These are phyloP conservation scores for Chalciporus piperatus DNA, from an alignment of 768 basidiomycete species.

Conservation along the genomic window DNA sequence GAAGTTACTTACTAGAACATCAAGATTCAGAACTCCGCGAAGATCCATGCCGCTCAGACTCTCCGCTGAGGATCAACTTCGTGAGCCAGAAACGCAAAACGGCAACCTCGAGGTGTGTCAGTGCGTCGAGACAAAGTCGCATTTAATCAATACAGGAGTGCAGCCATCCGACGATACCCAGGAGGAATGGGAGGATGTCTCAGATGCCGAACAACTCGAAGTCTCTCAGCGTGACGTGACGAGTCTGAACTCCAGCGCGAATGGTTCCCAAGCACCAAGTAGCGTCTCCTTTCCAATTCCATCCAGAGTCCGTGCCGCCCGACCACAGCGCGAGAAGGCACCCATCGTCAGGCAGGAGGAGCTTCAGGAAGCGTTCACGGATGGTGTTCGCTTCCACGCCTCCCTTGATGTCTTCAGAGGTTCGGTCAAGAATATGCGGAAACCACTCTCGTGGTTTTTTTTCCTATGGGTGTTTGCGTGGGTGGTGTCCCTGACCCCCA, in stretches of 20 bases:
- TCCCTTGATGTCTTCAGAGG: constrained; percentile 44
- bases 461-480: constrained; percentile 50
- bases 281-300: constrained; percentile 22
- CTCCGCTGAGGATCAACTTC: background rate
- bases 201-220: constrained; percentile 11
- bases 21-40: background rate
- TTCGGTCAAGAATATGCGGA: constrained; percentile 50
- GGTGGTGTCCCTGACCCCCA: constrained; percentile 39
- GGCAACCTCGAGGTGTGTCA: constrained; percentile 10
- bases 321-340: constrained; percentile 29
- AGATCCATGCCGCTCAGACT: constrained; percentile 18
- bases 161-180: constrained; percentile 5
- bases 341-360: constrained; percentile 28
- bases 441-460: constrained; percentile 53
- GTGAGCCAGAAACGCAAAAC: background rate
- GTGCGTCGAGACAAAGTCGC: background rate
- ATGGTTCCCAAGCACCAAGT: constrained; percentile 7
- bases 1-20: background rate
- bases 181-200: constrained; percentile 37
- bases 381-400: constrained; percentile 27
- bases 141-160: background rate
- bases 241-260: constrained; percentile 1
- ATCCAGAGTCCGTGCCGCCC: constrained; percentile 15
- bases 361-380: constrained; percentile 18
- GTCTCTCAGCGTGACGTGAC: constrained; percentile 9